Percentiles rank a stretch among this genome's conserved stretches.
Evolutionary conservation across 257 asterid species (phyloP).

Genomic region (Jacaranda copaia): DNA sequence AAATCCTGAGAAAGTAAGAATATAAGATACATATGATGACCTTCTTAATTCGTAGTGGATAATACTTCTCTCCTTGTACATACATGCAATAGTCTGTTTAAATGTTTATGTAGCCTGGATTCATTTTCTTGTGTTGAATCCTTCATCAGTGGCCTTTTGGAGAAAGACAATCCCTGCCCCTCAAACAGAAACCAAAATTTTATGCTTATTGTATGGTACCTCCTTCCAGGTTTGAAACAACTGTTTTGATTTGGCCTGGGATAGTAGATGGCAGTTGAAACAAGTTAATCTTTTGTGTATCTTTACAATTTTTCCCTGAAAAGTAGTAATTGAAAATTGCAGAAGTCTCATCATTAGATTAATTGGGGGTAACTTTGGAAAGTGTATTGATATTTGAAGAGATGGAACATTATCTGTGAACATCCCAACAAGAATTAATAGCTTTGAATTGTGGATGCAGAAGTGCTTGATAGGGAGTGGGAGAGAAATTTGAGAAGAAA

Average conservation of each 20-base stretch:
- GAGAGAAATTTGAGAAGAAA: background rate
- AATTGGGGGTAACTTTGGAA: background rate
- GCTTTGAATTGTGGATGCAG: background rate
- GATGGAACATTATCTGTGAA: background rate
- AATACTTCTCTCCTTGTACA: background rate
- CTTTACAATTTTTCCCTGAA: background rate
- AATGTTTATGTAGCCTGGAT: background rate
- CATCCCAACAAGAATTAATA: background rate
- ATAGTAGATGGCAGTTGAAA: too few relatives aligned
- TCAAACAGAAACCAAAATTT: too few relatives aligned
- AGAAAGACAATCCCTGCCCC: background rate
- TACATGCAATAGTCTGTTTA: too few relatives aligned
- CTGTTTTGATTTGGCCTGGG: too few relatives aligned
- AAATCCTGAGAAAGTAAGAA: slow-evolving; percentile 77
- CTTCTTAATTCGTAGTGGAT: background rate
- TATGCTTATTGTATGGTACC: too few relatives aligned
- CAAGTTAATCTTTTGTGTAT: background rate
- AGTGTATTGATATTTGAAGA: background rate
- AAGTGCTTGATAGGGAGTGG: background rate
- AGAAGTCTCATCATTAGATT: background rate
- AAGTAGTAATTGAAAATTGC: background rate
- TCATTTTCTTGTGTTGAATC: background rate
- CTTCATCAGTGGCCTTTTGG: background rate
- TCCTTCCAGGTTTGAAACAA: too few relatives aligned
- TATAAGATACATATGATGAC: background rate